Conservation (phyloP, 805 yeast genomes). For the Clavispora santaluciae region DNA sequence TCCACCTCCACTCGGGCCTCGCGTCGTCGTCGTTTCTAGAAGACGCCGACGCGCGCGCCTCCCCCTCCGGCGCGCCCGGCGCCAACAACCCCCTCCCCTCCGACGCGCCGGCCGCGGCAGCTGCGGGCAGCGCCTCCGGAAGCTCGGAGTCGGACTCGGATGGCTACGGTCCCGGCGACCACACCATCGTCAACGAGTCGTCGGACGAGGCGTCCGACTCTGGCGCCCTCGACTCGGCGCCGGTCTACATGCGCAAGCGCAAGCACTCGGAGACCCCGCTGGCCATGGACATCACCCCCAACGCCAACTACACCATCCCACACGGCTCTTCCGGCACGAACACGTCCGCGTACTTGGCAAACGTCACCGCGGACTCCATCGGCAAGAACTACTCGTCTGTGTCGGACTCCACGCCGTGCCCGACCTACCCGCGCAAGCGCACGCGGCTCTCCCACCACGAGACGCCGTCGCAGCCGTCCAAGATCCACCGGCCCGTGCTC, state of each 20-base stretch:
- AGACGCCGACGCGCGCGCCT: too few relatives aligned
- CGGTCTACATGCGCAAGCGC: slow-evolving; percentile 25
- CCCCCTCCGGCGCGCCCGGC: too few relatives aligned
- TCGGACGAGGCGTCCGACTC: slow-evolving; percentile 6
- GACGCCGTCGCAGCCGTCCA: slow-evolving; percentile 20
- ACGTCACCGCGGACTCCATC: slow-evolving; percentile 9
- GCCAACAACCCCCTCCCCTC: background rate
- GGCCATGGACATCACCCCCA: slow-evolving; percentile 24
- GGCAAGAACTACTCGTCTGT: slow-evolving; percentile 25
- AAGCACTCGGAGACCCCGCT: slow-evolving; percentile 21
- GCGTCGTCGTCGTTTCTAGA: background rate
- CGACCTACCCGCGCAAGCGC: slow-evolving; percentile 37
- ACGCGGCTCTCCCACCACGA: slow-evolving; percentile 18
- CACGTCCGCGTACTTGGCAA: slow-evolving; percentile 13
- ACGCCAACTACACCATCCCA: slow-evolving; percentile 6
- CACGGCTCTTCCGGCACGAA: slow-evolving; percentile 10
- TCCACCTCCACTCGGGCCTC: slow-evolving; percentile 16
- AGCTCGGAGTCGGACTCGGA: slow-evolving; percentile 3
- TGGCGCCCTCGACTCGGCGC: slow-evolving; percentile 11
- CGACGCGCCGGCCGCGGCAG: too few relatives aligned
- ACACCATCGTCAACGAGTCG: slow-evolving; percentile 21
- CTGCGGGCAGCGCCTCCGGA: background rate
- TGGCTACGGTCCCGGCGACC: slow-evolving; percentile 20
- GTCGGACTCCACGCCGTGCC: slow-evolving; percentile 43
- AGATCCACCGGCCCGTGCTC: slow-evolving; percentile 19